Conservation (phyloP, 169 alveolate genomes). For the Babesia bovis region DNA sequence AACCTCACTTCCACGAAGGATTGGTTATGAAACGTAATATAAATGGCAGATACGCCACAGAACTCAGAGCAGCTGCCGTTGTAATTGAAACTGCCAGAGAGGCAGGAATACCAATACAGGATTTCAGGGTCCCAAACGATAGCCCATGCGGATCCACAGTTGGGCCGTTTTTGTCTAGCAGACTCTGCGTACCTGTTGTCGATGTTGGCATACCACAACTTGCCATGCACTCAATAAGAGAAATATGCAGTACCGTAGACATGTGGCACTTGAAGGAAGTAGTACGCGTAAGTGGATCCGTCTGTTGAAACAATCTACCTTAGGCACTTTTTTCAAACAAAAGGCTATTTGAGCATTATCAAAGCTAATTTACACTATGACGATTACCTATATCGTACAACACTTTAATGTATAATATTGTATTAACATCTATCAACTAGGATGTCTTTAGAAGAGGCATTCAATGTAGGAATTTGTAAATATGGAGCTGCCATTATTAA, state of each 20-base stretch:
- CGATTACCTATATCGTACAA: no score
- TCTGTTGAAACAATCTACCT: neutral
- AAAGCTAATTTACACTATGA: no score
- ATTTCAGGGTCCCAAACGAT: conserved; percentile 89
- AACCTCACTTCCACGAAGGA: conserved; percentile 87
- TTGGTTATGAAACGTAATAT: conserved; percentile 89
- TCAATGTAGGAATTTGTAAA: no score
- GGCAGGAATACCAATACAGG: conserved; percentile 85
- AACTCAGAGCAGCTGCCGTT: conserved; percentile 83
- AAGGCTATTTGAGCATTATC: conserved; percentile 9
- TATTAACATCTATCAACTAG: no score
- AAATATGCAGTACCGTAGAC: conserved; percentile 76
- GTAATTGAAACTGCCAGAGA: conserved; percentile 80
- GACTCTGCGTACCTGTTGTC: conserved; percentile 87
- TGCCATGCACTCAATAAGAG: conserved; percentile 96
- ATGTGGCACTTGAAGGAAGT: conserved; percentile 58
- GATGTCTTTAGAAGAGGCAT: no score
- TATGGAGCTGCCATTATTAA: no score
- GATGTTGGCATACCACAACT: conserved; percentile 95
- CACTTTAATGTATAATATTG: no score
- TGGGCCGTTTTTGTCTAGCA: conserved; percentile 91
- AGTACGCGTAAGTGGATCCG: conserved; percentile 19
- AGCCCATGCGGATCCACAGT: conserved; percentile 96
- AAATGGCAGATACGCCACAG: conserved; percentile 91
- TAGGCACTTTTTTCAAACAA: conserved; percentile 23